Base-by-base conservation (phyloP, 2,329 filamentous ascomycete genomes). In the Fusarium fujikuroi region DNA sequence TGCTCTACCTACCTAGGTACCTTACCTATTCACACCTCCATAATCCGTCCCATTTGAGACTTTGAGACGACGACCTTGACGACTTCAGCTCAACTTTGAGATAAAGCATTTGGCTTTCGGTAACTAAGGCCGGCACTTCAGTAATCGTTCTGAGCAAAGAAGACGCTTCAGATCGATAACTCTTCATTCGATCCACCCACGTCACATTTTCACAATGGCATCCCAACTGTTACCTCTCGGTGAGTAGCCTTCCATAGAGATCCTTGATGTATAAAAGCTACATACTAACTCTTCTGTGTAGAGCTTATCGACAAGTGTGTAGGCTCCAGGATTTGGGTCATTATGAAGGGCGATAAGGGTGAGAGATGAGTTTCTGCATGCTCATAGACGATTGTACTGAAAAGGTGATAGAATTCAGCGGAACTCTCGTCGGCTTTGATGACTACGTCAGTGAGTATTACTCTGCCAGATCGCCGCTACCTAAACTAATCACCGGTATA, bases 281-380 rank as follows among this genome's bases (percentile, higher is more conserved):
- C 23, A 37, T 37, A 32, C 76, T 80, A 67, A 81, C 76, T 60
- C 19, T 32, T 49, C 15, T 11, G 34, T 15, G 23, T 80, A 97
- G 96, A 99, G 85, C 91, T 99, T 81, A 98, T 99, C 83, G 96
- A 99, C 87, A 98, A 98, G 85, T 99, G 96, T 82, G 95, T 99
- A 75, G 96, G 96, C 70, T 98, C 95, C 61, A 93, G 92, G 79
- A 98, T 99, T 83, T 98, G 95, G 95, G 95, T 99, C 73, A 91
- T 99, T 79, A 99, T 99, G 96, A 99, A 99, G 85, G 94, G 95
- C 75, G 96, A 98, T 81, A 98, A 98, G 87, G 96, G 96, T 97
- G 34, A 42, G 34, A 42, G 71, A 19, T 57, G 39, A 58, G 56
- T 44, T 9, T 46, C 58, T 37, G 34, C 47, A 58, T 18, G 60